Evolutionary conservation across 306 rosid genomes (phyloP).

Genomic region (Styphnolobium japonicum): DNA sequence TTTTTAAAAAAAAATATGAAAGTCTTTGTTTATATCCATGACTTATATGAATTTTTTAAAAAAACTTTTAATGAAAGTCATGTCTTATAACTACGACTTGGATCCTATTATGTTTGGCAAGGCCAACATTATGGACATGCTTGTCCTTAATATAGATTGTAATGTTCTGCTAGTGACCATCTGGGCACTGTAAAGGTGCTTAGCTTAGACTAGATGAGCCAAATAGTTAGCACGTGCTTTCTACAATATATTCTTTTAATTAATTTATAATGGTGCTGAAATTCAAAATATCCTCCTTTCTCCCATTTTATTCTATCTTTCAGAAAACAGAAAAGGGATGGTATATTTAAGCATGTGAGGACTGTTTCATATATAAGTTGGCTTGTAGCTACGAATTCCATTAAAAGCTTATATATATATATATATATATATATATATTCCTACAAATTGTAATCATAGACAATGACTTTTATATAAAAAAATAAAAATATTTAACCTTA

Average conservation of each 20-base stretch:
- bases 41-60: no score
- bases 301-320: background rate
- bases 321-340: constrained; percentile 2
- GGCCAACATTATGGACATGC: background rate
- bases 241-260: constrained; percentile 16
- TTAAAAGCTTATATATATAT: no score
- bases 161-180: background rate
- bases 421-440: no score
- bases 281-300: constrained; percentile 12
- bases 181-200: background rate
- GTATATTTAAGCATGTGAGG: constrained; percentile 30
- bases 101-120: background rate
- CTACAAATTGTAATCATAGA: no score
- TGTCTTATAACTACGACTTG: no score
- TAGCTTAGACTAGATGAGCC: constrained; percentile 19
- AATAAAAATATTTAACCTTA: no score
- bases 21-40: no score
- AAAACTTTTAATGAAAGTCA: no score
- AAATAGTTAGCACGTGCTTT: constrained; percentile 27
- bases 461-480: no score
- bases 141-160: background rate
- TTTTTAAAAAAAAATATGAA: no score
- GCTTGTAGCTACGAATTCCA: no score
- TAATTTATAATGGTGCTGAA: constrained; percentile 15
- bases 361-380: constrained; percentile 19